phyloP scores from a whole-genome alignment of 176 grass and related monocot species.

The Alopecurus myosuroides region DNA sequence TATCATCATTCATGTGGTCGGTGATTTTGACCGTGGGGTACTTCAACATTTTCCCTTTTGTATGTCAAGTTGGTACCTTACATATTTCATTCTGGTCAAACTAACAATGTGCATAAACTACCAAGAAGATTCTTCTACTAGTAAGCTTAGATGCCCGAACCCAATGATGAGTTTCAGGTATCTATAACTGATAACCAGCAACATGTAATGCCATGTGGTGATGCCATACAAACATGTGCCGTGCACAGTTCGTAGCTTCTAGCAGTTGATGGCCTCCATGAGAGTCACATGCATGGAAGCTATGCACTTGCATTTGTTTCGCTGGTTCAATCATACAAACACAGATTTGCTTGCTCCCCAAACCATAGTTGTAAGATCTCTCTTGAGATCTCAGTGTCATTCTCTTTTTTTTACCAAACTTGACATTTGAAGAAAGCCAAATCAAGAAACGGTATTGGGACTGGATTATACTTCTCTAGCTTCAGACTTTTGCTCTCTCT shows the following conservation, averaged over 20 bases:
- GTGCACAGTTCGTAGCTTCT: conserved; percentile 12
- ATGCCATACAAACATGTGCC: conserved; percentile 52
- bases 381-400: conserved; percentile 1
- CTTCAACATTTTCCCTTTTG: conserved; percentile 27
- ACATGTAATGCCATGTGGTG: conserved; percentile 61
- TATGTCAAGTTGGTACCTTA: conserved; percentile 18
- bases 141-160: conserved; percentile 40
- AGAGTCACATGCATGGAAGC: conserved; percentile 36
- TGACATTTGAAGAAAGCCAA: not conserved
- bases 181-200: conserved; percentile 26
- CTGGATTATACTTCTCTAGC: not conserved
- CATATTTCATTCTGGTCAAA: conserved; percentile 32
- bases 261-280: conserved; percentile 32
- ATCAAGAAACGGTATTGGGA: not conserved
- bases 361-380: conserved; percentile 14
- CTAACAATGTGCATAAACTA: conserved; percentile 14
- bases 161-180: conserved; percentile 81
- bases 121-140: conserved; percentile 33
- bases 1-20: conserved; percentile 21
- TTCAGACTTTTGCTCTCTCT: not conserved
- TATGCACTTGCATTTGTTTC: conserved; percentile 1
- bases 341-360: conserved; percentile 26
- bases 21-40: not conserved
- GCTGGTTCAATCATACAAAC: not conserved
- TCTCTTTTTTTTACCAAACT: not conserved